Conservation (phyloP, 495 filamentous ascomycete species). For the Aspergillus kassunensis region DNA sequence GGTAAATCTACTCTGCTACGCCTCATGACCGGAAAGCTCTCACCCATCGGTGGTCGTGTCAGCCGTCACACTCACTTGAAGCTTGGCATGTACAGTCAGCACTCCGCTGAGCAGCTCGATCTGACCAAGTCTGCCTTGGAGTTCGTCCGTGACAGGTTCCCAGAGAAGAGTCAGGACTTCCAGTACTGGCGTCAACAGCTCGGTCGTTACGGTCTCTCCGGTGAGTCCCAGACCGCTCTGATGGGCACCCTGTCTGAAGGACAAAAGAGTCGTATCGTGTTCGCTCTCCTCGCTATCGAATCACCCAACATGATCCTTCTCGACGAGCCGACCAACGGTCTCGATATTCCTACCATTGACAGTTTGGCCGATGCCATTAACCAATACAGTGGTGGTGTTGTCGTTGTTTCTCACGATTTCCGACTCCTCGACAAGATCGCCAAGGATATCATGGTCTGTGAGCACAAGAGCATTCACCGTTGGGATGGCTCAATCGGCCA, state of each 20-base stretch:
- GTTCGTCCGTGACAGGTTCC: slow-evolving; percentile 95
- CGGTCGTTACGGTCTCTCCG: slow-evolving; percentile 85
- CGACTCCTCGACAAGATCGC: slow-evolving; percentile 98
- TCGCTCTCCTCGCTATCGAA: slow-evolving; percentile 94
- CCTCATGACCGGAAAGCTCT: slow-evolving; percentile 95
- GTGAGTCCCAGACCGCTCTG: slow-evolving; percentile 90
- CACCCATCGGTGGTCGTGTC: slow-evolving; percentile 75
- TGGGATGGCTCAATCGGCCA: slow-evolving; percentile 89
- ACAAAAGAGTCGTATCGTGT: slow-evolving; percentile 96
- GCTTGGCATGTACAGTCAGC: slow-evolving; percentile 95
- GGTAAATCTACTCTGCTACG: slow-evolving; percentile 98
- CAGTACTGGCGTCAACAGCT: slow-evolving; percentile 99
- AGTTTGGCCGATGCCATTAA: slow-evolving; percentile 97
- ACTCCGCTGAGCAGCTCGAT: slow-evolving; percentile 97
- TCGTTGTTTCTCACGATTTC: slow-evolving; percentile 98
- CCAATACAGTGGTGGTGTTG: slow-evolving; percentile 90
- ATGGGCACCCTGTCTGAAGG: slow-evolving; percentile 98
- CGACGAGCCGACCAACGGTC: slow-evolving; percentile 98
- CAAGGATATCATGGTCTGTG: slow-evolving; percentile 98
- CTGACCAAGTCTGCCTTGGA: slow-evolving; percentile 96
- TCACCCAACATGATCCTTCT: slow-evolving; percentile 95
- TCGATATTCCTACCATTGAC: slow-evolving; percentile 99
- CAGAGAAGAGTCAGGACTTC: slow-evolving; percentile 86
- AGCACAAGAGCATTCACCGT: slow-evolving; percentile 82
- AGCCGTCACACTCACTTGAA: slow-evolving; percentile 95